These are phyloP conservation scores for Urochloa ruziziensis DNA, from an alignment of 176 grass and related monocot species.

Conservation along the genomic window DNA sequence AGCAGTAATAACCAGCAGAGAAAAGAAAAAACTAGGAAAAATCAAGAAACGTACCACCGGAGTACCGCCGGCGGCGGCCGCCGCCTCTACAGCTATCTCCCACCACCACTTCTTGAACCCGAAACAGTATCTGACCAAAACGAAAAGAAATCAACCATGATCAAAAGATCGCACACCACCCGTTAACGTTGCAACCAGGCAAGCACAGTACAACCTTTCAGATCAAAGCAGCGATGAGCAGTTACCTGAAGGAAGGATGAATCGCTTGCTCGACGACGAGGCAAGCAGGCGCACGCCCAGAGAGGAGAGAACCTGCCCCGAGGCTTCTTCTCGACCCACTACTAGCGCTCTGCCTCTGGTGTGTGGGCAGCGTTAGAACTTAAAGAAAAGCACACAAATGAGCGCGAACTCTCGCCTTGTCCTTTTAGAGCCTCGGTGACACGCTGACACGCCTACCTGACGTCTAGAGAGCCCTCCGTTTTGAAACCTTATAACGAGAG, in stretches of 20 bases:
- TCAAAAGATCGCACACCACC: neutral
- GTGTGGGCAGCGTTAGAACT: conserved; percentile 27
- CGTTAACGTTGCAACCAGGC: neutral
- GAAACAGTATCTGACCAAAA: conserved; percentile 12
- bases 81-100: neutral
- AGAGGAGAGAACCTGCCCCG: too few relatives aligned
- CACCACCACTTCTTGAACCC: neutral
- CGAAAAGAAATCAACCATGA: neutral
- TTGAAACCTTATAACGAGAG: conserved; percentile 20
- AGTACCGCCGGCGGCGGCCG: neutral
- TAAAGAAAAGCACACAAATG: conserved; percentile 20
- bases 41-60: conserved; percentile 26
- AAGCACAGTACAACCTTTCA: neutral
- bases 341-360: neutral
- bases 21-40: neutral
- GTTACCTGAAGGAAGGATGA: neutral
- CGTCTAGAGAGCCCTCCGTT: neutral
- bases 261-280: neutral
- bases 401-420: neutral
- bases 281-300: neutral
- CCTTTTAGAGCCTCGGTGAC: neutral
- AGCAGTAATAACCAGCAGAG: neutral
- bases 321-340: neutral
- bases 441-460: neutral
- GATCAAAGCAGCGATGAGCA: conserved; percentile 7